Evolutionary conservation across 352 stramenopile genomes (phyloP).

Genomic region (Pythium dissotocum): DNA sequence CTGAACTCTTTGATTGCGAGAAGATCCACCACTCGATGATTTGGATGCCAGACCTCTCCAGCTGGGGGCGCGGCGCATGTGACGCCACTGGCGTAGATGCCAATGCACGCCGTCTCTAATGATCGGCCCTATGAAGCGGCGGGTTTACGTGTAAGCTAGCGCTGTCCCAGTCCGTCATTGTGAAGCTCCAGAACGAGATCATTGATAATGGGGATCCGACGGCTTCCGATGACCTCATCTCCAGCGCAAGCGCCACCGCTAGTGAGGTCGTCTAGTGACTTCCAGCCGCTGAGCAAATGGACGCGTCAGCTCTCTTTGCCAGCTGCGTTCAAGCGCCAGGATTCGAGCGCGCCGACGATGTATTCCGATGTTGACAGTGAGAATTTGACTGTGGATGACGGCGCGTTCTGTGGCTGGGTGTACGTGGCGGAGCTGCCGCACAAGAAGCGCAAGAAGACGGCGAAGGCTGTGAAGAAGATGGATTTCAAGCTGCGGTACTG

Average conservation of each 20-base stretch:
- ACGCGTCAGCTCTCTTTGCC: neutral
- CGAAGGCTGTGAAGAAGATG: neutral
- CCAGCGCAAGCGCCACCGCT: neutral
- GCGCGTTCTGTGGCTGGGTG: neutral
- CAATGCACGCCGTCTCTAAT: no score
- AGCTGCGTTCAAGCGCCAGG: neutral
- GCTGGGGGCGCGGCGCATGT: no score
- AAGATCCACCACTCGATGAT: neutral
- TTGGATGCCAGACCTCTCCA: neutral
- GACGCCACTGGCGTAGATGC: no score
- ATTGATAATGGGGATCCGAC: neutral
- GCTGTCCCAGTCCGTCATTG: no score
- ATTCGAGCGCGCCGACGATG: constrained; percentile 1
- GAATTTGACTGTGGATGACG: neutral
- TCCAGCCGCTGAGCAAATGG: neutral
- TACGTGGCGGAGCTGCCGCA: constrained; percentile 1
- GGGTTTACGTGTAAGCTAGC: no score
- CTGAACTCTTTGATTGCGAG: neutral
- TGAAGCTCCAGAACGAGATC: no score
- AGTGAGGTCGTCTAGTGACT: neutral
- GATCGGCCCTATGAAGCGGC: no score
- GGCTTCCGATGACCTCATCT: neutral
- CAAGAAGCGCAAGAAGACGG: neutral
- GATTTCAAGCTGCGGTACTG: constrained; percentile 2
- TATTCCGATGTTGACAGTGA: constrained; percentile 18